Base-by-base conservation (phyloP, 495 filamentous ascomycete genomes). In the Extremus antarcticus region DNA sequence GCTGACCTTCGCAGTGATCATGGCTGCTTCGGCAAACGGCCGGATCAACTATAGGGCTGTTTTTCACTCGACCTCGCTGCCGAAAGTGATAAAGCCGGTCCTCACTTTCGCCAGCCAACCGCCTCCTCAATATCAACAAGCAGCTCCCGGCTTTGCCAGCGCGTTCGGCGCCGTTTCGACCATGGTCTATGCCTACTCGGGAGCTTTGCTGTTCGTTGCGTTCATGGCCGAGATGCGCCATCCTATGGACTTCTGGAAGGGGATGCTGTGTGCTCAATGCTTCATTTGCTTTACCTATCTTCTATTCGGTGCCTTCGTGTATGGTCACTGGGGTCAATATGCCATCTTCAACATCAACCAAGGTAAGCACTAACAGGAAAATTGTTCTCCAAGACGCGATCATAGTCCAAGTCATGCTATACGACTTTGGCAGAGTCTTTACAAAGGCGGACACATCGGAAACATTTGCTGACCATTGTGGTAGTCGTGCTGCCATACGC, bases 101-200 rank as follows among this genome's bases (percentile, higher is more conserved):
- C 16, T 3, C 15, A 45, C 41, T 45, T 45, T 45, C 41, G 41
- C 20, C 20, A 21, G 41, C 73, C 11, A 71, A 73, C 8, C 65
- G 15, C 66, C 72, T 1, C 58, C 73, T 43, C 53, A 63, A 15
- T 65, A 57, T 35, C 69, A 66, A 53, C 67, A 57, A 20, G 66
- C 69, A 20, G 55, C 68, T 24, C 63, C 60, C 0, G 43, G 50
- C 25, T 47, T 48, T 32, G 39, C 65, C 61, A 45, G 53, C 53
- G 35, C 68, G 56, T 57, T 76, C 23, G 76, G 70, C 9, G 69
- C 74, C 3, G 53, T 83, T 35, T 79, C 78, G 54, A 79, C 80
- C 11, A 69, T 83, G 50, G 81, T 84, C 2, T 75, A 76, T 50
- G 77, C 78, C 0, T 84, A 81, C 56, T 79, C 78, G 20, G 60